Base-by-base conservation (phyloP, 2,329 filamentous ascomycete species). In the Trichoderma asperellum region DNA sequence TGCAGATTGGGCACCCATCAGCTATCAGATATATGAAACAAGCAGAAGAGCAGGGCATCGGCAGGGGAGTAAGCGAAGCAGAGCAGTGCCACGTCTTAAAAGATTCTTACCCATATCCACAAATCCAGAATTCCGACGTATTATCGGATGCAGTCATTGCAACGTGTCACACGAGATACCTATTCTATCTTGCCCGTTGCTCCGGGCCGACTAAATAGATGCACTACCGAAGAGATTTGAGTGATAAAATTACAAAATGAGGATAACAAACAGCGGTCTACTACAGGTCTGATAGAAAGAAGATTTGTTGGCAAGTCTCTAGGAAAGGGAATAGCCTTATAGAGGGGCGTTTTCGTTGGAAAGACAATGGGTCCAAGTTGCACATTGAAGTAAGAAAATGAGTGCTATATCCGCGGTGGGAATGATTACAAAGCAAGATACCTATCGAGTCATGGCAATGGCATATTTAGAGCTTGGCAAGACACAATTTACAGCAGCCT, bases 51-150 rank as follows among this genome's bases (percentile, higher is more conserved):
- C 18, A 6, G 47, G 59, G 43, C 55, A 64, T n/a, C 35, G 63
- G 29, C 69, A 59, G 11, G 62, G 53, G 40, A 64, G 49, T 35
- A 55, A 40, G 61, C 49, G 47, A 18, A 64, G 61, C 61, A 32
- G 56, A 47, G 37, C 52, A n/a, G 35, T 65, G 52, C 62, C 62
- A 65, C 52, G 52, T 65, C 62, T 65, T 16, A 24, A 5, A 32
- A 56, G 14, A 37, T 21, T 24, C 29, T 73, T 84, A 97, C 95
- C 95, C 96, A 77, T 98, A 99, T 71, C 96, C 96, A 80, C 97
- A 98, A 57, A 99, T 85, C 96, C 96, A 99, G 76, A 98, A 94
- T 77, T 97, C 92, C 43, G 87, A 83, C 72, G 74, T 74, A 75
- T 74, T 35, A 18, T 61, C 63, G 35, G 52, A 47, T 35, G 57